Conservation (phyloP, 306 rosid genomes). For the Bauhinia variegata region DNA sequence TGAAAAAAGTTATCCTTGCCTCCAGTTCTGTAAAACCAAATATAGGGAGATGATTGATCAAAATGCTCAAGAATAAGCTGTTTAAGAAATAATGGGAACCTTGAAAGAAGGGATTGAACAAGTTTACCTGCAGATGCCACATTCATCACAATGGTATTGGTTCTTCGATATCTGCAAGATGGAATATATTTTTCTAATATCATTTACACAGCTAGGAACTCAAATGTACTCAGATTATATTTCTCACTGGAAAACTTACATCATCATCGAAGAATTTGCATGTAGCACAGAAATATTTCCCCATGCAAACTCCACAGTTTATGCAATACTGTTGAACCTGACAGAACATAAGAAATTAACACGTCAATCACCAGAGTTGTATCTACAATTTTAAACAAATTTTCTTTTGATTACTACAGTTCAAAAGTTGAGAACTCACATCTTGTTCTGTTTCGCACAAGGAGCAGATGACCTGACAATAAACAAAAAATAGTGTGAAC, state of each 20-base stretch:
- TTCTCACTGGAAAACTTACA: constrained; percentile 35
- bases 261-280: constrained; percentile 67
- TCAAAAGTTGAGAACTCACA: constrained; percentile 27
- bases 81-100: not conserved
- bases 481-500: not conserved
- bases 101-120: not conserved
- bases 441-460: constrained; percentile 63
- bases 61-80: not conserved
- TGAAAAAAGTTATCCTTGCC: constrained; percentile 60
- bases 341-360: not conserved
- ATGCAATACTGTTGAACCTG: constrained; percentile 64
- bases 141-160: constrained; percentile 60
- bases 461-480: constrained; percentile 58
- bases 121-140: constrained; percentile 66
- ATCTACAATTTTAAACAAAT: not conserved
- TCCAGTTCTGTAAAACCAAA: constrained; percentile 44
- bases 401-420: not conserved
- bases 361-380: not conserved
- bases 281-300: constrained; percentile 52
- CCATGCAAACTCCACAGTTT: constrained; percentile 65
- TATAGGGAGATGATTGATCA: not conserved
- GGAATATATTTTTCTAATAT: not conserved
- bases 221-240: no score
- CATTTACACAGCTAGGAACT: no score
- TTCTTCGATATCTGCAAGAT: constrained; percentile 46